phyloP scores from a whole-genome alignment of 495 filamentous ascomycete genomes.

The Neurospora sp. region DNA sequence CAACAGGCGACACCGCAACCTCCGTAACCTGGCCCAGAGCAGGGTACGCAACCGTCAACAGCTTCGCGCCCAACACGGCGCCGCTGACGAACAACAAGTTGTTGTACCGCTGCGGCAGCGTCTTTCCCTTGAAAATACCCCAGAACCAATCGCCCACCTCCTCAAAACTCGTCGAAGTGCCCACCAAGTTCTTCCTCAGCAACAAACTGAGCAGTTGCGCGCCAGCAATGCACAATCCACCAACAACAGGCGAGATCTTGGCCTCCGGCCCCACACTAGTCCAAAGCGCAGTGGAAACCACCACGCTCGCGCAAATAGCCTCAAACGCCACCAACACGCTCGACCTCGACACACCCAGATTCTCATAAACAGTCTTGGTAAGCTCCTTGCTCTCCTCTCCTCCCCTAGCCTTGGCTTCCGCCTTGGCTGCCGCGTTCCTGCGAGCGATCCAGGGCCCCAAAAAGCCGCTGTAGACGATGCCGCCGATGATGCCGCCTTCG shows the following conservation, averaged over 20 bases:
- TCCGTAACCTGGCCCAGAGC: slow-evolving; percentile 12
- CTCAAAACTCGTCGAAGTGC: slow-evolving; percentile 43
- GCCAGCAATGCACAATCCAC: slow-evolving; percentile 39
- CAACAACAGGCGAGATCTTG: slow-evolving; percentile 28
- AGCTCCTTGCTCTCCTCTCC: not conserved
- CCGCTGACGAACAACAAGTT: slow-evolving; percentile 36
- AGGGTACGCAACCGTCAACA: slow-evolving; percentile 19
- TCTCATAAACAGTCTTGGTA: slow-evolving; percentile 22
- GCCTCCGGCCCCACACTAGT: slow-evolving; percentile 18
- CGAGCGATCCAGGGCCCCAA: slow-evolving; percentile 13
- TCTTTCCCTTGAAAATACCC: slow-evolving; percentile 21
- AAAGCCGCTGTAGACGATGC: slow-evolving; percentile 29
- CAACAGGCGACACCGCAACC: slow-evolving; percentile 18
- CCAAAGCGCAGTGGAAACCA: slow-evolving; percentile 19
- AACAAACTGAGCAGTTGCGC: slow-evolving; percentile 39
- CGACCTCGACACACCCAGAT: slow-evolving; percentile 18
- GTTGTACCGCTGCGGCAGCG: slow-evolving; percentile 13
- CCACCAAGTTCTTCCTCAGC: slow-evolving; percentile 32
- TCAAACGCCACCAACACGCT: slow-evolving; percentile 22
- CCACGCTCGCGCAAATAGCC: slow-evolving; percentile 15
- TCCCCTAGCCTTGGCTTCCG: not conserved
- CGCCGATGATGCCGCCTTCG: slow-evolving; percentile 33
- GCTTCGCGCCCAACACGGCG: slow-evolving; percentile 31
- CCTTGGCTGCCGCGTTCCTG: not conserved
- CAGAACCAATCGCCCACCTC: slow-evolving; percentile 39